These are phyloP conservation scores for Aureobasidium zeae DNA, from an alignment of 2,329 filamentous ascomycete species.

Conservation along the genomic window DNA sequence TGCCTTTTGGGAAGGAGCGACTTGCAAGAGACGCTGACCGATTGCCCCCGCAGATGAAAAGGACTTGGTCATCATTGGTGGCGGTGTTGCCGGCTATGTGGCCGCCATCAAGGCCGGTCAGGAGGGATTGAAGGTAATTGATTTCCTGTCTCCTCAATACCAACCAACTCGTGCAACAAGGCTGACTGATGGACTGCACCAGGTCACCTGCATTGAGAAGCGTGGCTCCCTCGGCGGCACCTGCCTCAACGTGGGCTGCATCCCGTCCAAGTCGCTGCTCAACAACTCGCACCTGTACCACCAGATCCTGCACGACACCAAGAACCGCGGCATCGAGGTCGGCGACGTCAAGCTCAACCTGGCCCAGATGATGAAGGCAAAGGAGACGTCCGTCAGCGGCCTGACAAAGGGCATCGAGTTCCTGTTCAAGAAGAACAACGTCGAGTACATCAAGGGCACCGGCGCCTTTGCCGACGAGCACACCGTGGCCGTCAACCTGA, in stretches of 20 bases:
- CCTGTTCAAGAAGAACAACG: conserved; percentile 97
- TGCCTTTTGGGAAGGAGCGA: conserved; percentile 21
- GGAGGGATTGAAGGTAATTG: conserved; percentile 89
- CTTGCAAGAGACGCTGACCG: conserved; percentile 9
- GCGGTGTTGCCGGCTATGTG: conserved; percentile 96
- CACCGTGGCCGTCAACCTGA: conserved; percentile 81
- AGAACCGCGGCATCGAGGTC: conserved; percentile 94
- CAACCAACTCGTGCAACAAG: neutral
- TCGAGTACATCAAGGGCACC: conserved; percentile 93
- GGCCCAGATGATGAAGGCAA: conserved; percentile 93
- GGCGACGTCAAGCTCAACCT: conserved; percentile 96
- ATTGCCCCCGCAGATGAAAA: conserved; percentile 65
- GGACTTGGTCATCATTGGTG: conserved; percentile 94
- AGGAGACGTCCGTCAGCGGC: conserved; percentile 79
- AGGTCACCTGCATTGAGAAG: conserved; percentile 98
- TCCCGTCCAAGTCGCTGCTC: conserved; percentile 97
- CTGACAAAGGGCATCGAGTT: conserved; percentile 98
- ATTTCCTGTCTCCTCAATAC: neutral
- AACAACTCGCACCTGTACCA: conserved; percentile 99
- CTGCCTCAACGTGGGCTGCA: conserved; percentile 98
- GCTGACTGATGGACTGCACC: conserved; percentile 8
- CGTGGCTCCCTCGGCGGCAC: conserved; percentile 89
- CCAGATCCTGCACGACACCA: conserved; percentile 92
- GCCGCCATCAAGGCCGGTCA: conserved; percentile 98
- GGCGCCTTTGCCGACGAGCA: conserved; percentile 81